Base-by-base conservation (phyloP, 441 rosid genomes). In the Bruguiera hainesii region DNA sequence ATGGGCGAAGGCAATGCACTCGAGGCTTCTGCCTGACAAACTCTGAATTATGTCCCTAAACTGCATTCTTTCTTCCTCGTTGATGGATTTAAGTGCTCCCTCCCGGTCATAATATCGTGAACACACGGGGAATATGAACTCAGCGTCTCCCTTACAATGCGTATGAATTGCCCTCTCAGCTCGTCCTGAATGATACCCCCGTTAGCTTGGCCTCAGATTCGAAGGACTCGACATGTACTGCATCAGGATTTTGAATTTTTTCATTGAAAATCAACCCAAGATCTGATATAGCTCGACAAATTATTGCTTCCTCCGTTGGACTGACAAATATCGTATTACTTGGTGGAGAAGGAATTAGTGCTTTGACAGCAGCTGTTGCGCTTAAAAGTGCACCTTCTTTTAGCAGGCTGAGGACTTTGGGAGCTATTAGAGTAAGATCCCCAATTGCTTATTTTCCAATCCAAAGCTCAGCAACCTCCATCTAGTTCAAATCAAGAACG, bases 401-500 rank as follows among this genome's bases (percentile, higher is more conserved):
- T 15, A 56, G 6, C 30, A 56, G 19, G 18, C 25, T 28, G 6
- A 56, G 60, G 26, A 28, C 35, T 25, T 25, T 7, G 15, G 19
- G 18, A 23, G 30, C 35, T 5, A 13, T 28, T 16, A 31, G 8
- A 11, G 19, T 26, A 15, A 15, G 15, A 56, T 28, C 60, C 9
- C 16, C 0, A 6, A 26, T 26, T 26, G 30, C 15, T 26, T 56
- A 35, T 56, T 10, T 5, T 23, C 35, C 60, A 25, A 16, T 25
- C 60, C 60, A 56, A 56, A 56, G 29, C 60, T 56, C 60, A 56
- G 60, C 60, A 26, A 56, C 60, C 13, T 56, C 25, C 60, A 56
- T 26, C 35, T 56, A 1, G 18, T 56, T 25, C 25, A 26, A 4
- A 13, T 18, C 13, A 25, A 56, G 19, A 9, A 15, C 5, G 25